phyloP scores from a whole-genome alignment of 2,329 filamentous ascomycete species.

The Fusarium clavum region DNA sequence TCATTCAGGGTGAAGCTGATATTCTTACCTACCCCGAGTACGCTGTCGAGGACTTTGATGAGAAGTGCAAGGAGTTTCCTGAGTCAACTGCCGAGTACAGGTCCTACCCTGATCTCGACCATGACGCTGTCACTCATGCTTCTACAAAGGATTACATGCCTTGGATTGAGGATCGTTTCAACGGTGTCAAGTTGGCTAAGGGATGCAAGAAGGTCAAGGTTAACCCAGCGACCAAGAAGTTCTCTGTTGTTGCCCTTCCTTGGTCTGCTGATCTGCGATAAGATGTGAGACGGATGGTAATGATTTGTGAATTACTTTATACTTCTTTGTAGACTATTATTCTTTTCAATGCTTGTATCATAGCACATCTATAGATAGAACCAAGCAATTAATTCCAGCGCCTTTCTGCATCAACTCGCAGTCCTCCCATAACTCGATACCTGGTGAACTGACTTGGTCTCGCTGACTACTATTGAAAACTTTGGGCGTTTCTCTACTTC shows the following conservation, averaged over 20 bases:
- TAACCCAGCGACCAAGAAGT: not conserved
- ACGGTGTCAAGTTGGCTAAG: slow-evolving; percentile 2
- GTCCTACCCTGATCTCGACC: slow-evolving; percentile 4
- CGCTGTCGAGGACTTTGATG: slow-evolving; percentile 8
- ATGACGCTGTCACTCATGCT: not conserved
- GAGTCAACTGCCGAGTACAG: slow-evolving; percentile 3
- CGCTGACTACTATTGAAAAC: too few relatives aligned
- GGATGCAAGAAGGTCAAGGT: slow-evolving; percentile 4
- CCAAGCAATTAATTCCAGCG: too few relatives aligned
- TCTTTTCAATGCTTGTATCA: too few relatives aligned
- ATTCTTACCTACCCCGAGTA: slow-evolving; percentile 10
- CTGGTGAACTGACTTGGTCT: too few relatives aligned
- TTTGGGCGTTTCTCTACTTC: too few relatives aligned
- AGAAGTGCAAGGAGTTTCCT: slow-evolving; percentile 7
- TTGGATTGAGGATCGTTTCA: slow-evolving; percentile 8
- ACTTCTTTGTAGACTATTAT: not conserved
- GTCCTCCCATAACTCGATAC: too few relatives aligned
- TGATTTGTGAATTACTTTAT: not conserved
- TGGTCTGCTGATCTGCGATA: not conserved
- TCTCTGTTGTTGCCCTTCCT: not conserved
- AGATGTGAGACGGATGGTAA: not conserved
- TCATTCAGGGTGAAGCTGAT: slow-evolving; percentile 14
- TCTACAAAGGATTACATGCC: not conserved
- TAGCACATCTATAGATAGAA: too few relatives aligned
- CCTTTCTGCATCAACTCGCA: too few relatives aligned